Conservation (phyloP, 2,329 filamentous ascomycete species). For the Xylariales sp. region DNA sequence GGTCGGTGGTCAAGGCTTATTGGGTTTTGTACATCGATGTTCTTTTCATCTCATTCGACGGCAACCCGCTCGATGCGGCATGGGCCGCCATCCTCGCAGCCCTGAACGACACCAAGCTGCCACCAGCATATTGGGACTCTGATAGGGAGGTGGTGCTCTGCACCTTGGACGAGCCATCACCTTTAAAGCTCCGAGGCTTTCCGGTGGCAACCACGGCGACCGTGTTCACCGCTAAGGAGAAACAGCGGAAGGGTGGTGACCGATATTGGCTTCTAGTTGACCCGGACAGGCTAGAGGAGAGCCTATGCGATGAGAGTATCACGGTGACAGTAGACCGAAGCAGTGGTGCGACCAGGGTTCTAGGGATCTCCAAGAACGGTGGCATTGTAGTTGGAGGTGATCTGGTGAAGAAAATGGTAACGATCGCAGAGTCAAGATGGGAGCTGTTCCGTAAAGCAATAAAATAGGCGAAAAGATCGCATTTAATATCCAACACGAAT, state of each 20-base stretch:
- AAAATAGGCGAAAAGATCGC: too few relatives aligned
- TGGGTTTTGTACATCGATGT: constrained; percentile 95
- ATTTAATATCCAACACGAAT: too few relatives aligned
- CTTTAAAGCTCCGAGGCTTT: constrained; percentile 57
- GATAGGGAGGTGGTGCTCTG: constrained; percentile 79
- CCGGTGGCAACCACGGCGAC: constrained; percentile 75
- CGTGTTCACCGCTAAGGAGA: constrained; percentile 67
- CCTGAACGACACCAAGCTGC: constrained; percentile 71
- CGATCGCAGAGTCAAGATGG: constrained; percentile 61
- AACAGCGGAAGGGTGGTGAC: constrained; percentile 36
- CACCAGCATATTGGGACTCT: constrained; percentile 75
- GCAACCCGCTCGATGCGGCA: constrained; percentile 85
- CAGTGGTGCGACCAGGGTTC: constrained; percentile 49
- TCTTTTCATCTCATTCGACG: constrained; percentile 90
- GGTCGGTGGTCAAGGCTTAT: constrained; percentile 66
- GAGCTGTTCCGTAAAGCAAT: constrained; percentile 45
- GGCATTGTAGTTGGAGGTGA: constrained; percentile 65
- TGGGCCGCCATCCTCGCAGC: constrained; percentile 84
- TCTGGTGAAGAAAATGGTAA: constrained; percentile 56
- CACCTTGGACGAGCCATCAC: constrained; percentile 50
- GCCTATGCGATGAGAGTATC: constrained; percentile 76
- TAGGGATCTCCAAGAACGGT: constrained; percentile 79
- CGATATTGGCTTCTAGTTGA: constrained; percentile 78
- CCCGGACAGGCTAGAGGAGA: constrained; percentile 87
- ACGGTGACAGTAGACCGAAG: constrained; percentile 71